Evolutionary conservation across 1,284 basidiomycete species (phyloP).

Genomic region (Melampsora americana): DNA sequence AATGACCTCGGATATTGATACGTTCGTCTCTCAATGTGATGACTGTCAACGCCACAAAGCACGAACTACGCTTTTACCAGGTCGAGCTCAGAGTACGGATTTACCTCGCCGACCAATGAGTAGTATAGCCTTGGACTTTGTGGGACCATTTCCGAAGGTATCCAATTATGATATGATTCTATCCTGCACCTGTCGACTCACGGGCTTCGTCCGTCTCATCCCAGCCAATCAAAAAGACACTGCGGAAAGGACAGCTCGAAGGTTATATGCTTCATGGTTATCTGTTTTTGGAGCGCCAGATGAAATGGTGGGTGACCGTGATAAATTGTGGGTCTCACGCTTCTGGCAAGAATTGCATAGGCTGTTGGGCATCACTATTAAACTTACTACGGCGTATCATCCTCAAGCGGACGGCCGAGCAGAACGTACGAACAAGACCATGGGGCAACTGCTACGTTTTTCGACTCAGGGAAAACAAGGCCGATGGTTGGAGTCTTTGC

Average conservation of each 20-base stretch:
- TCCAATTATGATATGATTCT: constrained; percentile 18
- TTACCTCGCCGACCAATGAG: neutral
- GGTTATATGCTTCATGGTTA: neutral
- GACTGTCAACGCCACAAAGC: constrained; percentile 3
- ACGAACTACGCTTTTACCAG: neutral
- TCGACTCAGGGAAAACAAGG: neutral
- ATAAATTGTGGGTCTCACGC: constrained; percentile 56
- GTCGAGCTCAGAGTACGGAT: neutral
- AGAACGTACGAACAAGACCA: constrained; percentile 7
- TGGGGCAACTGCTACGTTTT: constrained; percentile 1
- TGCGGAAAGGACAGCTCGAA: constrained; percentile 5
- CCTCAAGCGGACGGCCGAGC: constrained; percentile 11
- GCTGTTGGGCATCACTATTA: neutral
- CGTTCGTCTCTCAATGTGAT: neutral
- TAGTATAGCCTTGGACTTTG: constrained; percentile 3
- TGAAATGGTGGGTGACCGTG: constrained; percentile 57
- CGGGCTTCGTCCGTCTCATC: too few species aligned
- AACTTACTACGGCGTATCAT: neutral
- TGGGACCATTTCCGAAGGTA: neutral
- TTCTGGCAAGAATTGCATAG: constrained; percentile 55
- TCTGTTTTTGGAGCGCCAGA: constrained; percentile 52
- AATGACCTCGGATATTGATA: neutral
- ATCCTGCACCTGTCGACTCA: neutral
- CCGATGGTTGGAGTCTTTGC: neutral
- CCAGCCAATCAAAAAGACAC: neutral